Base-by-base conservation (phyloP, 306 rosid genomes). In the Pyrus communis region DNA sequence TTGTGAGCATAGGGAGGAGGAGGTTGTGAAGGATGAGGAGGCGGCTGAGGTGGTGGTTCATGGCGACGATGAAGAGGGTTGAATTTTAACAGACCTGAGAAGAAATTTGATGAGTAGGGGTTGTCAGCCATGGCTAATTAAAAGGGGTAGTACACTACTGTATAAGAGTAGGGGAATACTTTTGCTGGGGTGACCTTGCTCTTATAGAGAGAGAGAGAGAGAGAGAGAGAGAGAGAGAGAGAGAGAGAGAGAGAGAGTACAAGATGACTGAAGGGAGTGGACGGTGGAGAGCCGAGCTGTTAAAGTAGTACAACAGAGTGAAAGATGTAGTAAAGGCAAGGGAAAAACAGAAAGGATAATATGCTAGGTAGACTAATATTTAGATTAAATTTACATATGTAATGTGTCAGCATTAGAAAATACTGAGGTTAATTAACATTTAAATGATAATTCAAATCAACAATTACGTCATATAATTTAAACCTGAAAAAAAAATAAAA, bases 241-340 rank as follows among this genome's bases (percentile, higher is more conserved):
- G 78, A 77, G 49, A 77, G 77, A 81, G 80, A 76, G 81, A 73
- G 84, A 82, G 89, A 79, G 90, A 88, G 96, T 78, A 89, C 87
- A 89, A 88, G 89, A 91, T 89, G 91, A 85, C 96, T 82, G 89
- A 89, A 88, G 93, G 80, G 58, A 86, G 96, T 89, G 95, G 80
- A 85, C 87, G 95, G 95, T 90, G 88, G 78, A 83, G 83, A 85
- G 85, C 54, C 70, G 40, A 77, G 84, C 76, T 76, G 71, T 78
- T 66, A 72, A 15, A 72, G 84, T 71, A 58, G 78, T 82, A 70
- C 70, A 46, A 71, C 35, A 62, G 45, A 64, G 83, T 63, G 66
- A 64, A 30, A 60, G 80, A 59, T 64, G 75, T 42, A 45, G 69
- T 58, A 59, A 67, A 82, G 74, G 71, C 25, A 28, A 67, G 61